Evolutionary conservation across 2,329 filamentous ascomycete genomes (phyloP).

Genomic region (Curvularia eragrostidis): DNA sequence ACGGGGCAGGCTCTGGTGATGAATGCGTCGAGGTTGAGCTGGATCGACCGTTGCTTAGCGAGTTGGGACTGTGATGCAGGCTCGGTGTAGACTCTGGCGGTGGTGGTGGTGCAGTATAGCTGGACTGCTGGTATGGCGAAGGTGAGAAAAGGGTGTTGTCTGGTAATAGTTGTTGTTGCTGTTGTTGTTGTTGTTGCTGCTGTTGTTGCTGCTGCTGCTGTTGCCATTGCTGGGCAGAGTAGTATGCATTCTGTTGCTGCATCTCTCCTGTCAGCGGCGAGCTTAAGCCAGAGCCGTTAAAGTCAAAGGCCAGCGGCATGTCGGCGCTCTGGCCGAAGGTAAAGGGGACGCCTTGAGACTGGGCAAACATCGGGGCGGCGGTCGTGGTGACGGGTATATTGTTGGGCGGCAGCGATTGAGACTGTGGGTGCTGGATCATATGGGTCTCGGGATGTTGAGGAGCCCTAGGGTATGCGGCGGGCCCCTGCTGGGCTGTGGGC

Average conservation of each 20-base stretch:
- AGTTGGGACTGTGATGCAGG: slow-evolving; percentile 48
- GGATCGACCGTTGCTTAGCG: slow-evolving; percentile 41
- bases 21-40: slow-evolving; percentile 61
- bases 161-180: slow-evolving; percentile 31
- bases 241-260: slow-evolving; percentile 40
- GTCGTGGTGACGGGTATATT: slow-evolving; percentile 25
- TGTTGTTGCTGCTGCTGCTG: slow-evolving; percentile 37
- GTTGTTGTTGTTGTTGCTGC: slow-evolving; percentile 33
- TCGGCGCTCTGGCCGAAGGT: slow-evolving; percentile 45
- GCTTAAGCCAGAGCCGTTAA: slow-evolving; percentile 39
- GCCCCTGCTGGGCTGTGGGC: slow-evolving; percentile 35
- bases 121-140: slow-evolving; percentile 34
- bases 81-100: slow-evolving; percentile 45
- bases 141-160: slow-evolving; percentile 40
- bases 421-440: slow-evolving; percentile 36
- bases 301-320: slow-evolving; percentile 45
- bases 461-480: slow-evolving; percentile 37
- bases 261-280: slow-evolving; percentile 40
- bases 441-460: slow-evolving; percentile 37
- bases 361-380: slow-evolving; percentile 29
- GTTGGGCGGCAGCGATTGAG: slow-evolving; percentile 32
- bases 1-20: slow-evolving; percentile 63
- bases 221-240: slow-evolving; percentile 43
- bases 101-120: slow-evolving; percentile 28
- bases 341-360: slow-evolving; percentile 34